phyloP scores from a whole-genome alignment of 2,329 filamentous ascomycete species.

The Lachnellula suecica region DNA sequence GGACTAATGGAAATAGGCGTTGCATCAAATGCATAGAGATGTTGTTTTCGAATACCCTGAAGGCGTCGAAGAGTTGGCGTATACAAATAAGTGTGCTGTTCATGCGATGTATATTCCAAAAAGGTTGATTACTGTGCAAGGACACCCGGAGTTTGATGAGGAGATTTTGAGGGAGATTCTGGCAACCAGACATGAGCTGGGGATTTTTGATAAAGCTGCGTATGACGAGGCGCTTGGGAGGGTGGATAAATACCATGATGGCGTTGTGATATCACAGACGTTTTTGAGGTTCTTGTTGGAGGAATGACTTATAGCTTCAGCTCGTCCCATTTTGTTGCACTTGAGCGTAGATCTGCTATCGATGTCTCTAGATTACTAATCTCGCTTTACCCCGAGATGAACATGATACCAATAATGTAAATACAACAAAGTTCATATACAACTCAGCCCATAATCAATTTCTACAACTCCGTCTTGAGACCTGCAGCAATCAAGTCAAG shows the following conservation, averaged over 20 bases:
- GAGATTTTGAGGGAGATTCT: constrained; percentile 71
- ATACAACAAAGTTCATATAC: not conserved
- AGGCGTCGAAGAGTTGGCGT: constrained; percentile 62
- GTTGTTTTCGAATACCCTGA: constrained; percentile 64
- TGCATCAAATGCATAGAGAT: constrained; percentile 88
- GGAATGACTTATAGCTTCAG: constrained; percentile 24
- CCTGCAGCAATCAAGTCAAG: constrained; percentile 58
- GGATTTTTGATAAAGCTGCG: constrained; percentile 68
- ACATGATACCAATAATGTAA: too few species aligned
- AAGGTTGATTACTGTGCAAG: constrained; percentile 74
- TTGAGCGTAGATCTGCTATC: constrained; percentile 11
- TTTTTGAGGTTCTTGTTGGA: constrained; percentile 78
- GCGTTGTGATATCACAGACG: constrained; percentile 68
- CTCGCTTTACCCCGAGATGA: not conserved
- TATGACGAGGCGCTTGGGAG: constrained; percentile 68
- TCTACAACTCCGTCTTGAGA: constrained; percentile 20
- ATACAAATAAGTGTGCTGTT: constrained; percentile 66
- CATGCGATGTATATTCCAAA: constrained; percentile 75
- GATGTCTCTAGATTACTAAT: too few species aligned
- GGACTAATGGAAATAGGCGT: constrained; percentile 43
- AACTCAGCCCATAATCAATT: not conserved
- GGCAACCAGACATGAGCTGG: constrained; percentile 59
- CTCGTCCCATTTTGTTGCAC: constrained; percentile 6
- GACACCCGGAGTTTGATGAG: constrained; percentile 79
- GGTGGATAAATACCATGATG: constrained; percentile 71